Percentiles rank a stretch among this genome's conserved stretches.
Evolutionary conservation across 2,329 filamentous ascomycete species (phyloP).

Genomic region (Penicillium sp.): DNA sequence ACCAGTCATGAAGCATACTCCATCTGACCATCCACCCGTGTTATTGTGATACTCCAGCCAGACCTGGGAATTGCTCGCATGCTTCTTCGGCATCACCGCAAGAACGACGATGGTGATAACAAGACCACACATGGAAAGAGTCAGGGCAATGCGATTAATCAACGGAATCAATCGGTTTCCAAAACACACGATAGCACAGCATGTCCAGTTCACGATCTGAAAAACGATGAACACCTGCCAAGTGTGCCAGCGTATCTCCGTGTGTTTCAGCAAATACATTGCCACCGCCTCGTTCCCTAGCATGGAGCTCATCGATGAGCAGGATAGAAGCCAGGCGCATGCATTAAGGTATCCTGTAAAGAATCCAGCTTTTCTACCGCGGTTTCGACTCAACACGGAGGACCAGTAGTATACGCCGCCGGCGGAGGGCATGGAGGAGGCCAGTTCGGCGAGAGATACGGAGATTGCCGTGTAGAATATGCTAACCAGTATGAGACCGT

Average conservation of each 20-base stretch:
- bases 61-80: slow-evolving; percentile 25
- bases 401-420: slow-evolving; percentile 55
- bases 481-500: slow-evolving; percentile 48
- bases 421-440: slow-evolving; percentile 53
- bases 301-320: slow-evolving; percentile 30
- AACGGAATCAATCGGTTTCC: slow-evolving; percentile 47
- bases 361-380: slow-evolving; percentile 44
- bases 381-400: slow-evolving; percentile 47
- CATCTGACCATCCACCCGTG: slow-evolving; percentile 31
- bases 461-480: slow-evolving; percentile 52
- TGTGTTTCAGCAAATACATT: slow-evolving; percentile 29
- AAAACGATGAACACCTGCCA: slow-evolving; percentile 34
- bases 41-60: slow-evolving; percentile 29
- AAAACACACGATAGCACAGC: slow-evolving; percentile 48
- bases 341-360: slow-evolving; percentile 37
- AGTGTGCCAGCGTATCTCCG: slow-evolving; percentile 21
- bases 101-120: slow-evolving; percentile 47
- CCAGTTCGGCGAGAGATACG: slow-evolving; percentile 52
- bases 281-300: slow-evolving; percentile 30
- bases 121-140: slow-evolving; percentile 48
- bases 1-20: slow-evolving; percentile 50
- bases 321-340: slow-evolving; percentile 31
- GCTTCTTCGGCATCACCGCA: slow-evolving; percentile 45
- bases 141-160: slow-evolving; percentile 51
- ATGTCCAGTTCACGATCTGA: slow-evolving; percentile 50